Conservation (phyloP, 352 stramenopile genomes). For the Phytophthora sansomeana region DNA sequence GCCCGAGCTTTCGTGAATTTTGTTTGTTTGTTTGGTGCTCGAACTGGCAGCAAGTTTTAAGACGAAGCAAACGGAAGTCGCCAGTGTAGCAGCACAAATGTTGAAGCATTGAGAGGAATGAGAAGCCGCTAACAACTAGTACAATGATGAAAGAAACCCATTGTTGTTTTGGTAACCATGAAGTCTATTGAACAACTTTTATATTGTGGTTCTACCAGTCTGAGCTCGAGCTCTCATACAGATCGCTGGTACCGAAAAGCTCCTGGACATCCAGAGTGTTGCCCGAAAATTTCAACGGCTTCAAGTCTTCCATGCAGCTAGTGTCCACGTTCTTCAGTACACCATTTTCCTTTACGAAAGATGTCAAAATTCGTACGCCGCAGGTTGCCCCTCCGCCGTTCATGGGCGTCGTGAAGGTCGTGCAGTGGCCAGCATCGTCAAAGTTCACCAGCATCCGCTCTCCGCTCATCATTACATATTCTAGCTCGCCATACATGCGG, state of each 20-base stretch:
- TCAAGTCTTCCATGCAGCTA: conserved; percentile 67
- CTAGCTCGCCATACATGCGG: conserved; percentile 51
- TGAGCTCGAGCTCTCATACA: conserved; percentile 46
- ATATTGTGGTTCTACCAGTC: conserved; percentile 25
- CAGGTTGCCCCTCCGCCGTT: conserved; percentile 55
- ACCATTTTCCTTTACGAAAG: conserved; percentile 69
- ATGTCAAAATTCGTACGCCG: conserved; percentile 72
- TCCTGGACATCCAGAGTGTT: conserved; percentile 34
- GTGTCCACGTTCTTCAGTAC: conserved; percentile 70
- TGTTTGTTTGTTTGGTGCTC: not conserved
- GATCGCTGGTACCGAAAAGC: conserved; percentile 47
- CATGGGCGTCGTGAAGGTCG: conserved; percentile 77
- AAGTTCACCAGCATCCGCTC: conserved; percentile 76
- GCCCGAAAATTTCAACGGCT: conserved; percentile 53
- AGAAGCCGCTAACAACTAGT: no score
- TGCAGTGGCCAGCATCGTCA: conserved; percentile 76
- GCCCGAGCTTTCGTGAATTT: not conserved
- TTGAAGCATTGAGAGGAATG: not conserved
- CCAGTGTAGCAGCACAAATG: not conserved
- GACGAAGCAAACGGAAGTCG: not conserved
- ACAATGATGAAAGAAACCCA: not conserved
- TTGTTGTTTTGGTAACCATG: conserved; percentile 8
- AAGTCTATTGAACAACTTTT: conserved; percentile 21
- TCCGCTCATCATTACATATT: conserved; percentile 59
- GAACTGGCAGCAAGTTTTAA: no score